Conservation (phyloP, 169 alveolate genomes). For the Eimeria maxima region DNA sequence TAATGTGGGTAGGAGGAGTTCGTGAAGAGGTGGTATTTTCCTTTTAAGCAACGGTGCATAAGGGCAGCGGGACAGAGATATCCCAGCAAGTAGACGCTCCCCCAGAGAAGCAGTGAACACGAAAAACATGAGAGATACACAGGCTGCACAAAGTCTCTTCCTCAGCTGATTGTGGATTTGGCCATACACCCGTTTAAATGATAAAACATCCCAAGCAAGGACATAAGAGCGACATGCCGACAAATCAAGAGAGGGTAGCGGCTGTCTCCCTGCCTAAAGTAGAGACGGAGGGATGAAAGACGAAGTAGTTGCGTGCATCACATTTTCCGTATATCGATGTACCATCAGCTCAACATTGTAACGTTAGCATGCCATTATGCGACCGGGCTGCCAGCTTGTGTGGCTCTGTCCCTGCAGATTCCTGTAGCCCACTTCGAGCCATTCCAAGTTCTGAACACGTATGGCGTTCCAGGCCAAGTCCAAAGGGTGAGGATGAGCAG, state of each 20-base stretch:
- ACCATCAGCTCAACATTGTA: not conserved
- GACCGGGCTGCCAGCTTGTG: not conserved
- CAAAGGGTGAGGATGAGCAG: not conserved
- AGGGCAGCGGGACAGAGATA: not conserved
- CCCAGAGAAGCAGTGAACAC: not conserved
- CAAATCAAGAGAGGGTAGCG: too few relatives aligned
- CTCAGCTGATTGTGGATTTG: too few relatives aligned
- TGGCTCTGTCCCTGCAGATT: not conserved
- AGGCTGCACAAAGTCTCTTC: not conserved
- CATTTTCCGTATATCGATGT: too few relatives aligned
- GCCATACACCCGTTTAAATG: too few relatives aligned
- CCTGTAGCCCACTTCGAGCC: slow-evolving; percentile 35
- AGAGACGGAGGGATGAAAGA: too few relatives aligned
- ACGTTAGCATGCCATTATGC: not conserved
- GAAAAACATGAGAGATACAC: not conserved
- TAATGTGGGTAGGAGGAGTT: not conserved
- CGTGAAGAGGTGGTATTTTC: not conserved
- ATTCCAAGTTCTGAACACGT: slow-evolving; percentile 72
- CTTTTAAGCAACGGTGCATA: not conserved
- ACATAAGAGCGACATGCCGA: too few relatives aligned
- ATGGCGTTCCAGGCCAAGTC: slow-evolving; percentile 80
- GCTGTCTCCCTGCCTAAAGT: too few relatives aligned
- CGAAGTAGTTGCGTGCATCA: too few relatives aligned
- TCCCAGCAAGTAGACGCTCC: not conserved
- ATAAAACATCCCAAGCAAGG: too few relatives aligned